phyloP scores from a whole-genome alignment of 148 eudicot genomes.

The Heliamphora exappendiculata region DNA sequence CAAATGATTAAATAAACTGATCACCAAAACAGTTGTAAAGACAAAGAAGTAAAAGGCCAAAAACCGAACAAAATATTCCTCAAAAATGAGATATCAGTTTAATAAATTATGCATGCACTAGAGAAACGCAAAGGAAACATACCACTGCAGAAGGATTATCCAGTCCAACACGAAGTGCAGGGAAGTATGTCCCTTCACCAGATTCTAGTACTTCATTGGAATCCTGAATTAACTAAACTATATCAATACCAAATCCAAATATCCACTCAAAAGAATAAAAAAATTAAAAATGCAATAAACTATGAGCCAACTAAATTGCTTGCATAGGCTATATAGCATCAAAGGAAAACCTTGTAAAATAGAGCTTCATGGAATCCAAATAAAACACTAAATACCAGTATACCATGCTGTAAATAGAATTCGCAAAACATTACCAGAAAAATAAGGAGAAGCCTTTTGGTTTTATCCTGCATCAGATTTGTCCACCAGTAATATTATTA shows the following conservation, averaged over 20 bases:
- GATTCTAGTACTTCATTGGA: slow-evolving; percentile 45
- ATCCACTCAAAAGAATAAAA: background rate
- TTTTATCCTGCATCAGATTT: background rate
- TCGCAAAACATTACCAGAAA: background rate
- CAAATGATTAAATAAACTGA: background rate
- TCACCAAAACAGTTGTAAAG: background rate
- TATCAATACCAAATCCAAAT: too few species aligned
- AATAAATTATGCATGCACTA: background rate
- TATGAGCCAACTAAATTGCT: background rate
- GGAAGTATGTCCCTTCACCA: slow-evolving; percentile 88
- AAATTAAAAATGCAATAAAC: background rate
- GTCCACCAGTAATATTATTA: too few species aligned
- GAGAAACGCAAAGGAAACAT: slow-evolving; percentile 18
- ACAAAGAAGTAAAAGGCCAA: background rate
- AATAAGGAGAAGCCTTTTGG: background rate
- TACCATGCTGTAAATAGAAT: background rate
- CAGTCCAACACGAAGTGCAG: slow-evolving; percentile 72
- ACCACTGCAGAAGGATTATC: slow-evolving; percentile 73
- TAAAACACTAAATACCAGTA: background rate
- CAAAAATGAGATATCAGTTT: slow-evolving; percentile 1
- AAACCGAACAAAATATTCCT: background rate
- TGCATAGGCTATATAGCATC: slow-evolving; percentile 4
- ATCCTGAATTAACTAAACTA: slow-evolving; percentile 38
- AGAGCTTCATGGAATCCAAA: background rate
- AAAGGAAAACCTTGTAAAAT: background rate